Evolutionary conservation across 768 basidiomycete species (phyloP), one percentile per base, ranked within the genome.

Genomic region (Dioszegia aurantiaca): DNA sequence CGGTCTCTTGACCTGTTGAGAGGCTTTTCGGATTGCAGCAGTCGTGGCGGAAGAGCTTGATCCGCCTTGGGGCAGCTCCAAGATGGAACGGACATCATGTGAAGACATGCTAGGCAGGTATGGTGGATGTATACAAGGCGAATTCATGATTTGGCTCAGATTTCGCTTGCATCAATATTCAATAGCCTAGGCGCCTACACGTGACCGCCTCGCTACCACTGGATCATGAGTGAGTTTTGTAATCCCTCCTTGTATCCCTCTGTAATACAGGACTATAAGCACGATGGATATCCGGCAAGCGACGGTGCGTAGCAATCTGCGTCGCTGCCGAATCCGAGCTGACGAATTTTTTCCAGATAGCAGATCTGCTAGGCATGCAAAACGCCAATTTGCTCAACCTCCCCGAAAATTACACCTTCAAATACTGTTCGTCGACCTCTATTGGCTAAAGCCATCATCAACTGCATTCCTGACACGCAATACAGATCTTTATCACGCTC

Each of bases 321-420:
- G 14, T 9, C 10, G 19, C 10, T 24, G 21, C 10, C 31, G 27
- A 17, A 33, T 1, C 30, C 28, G 31, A 24, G 43, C 44, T 53
- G 19, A 56, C 27, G 12, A 37, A n/a, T n/a, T n/a, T n/a, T 16
- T 16, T 21, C 47, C 67, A 93, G 90, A 83, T 87, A 69, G 88
- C 87, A 48, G 92, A 95, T 78, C 82, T 94, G 64, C 79, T 85
- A 65, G 90, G 87, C 16, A 94, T 95, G 90, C 92, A 97, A 77
- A 87, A 90, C 55, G 86, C 88, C 70, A 97, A 97, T 76, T 80
- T 94, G 61, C 86, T 91, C 75, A 95, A 94, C 70, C 79, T 97
- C 28, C 92, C 92, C 0, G 92, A 94, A 77, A 90, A 91, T 78
- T 91, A 91, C 69, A 84, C 83, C 12, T 85, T 78, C 65, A 78